phyloP scores from a whole-genome alignment of 176 grass and related monocot species.

The Poa annua region DNA sequence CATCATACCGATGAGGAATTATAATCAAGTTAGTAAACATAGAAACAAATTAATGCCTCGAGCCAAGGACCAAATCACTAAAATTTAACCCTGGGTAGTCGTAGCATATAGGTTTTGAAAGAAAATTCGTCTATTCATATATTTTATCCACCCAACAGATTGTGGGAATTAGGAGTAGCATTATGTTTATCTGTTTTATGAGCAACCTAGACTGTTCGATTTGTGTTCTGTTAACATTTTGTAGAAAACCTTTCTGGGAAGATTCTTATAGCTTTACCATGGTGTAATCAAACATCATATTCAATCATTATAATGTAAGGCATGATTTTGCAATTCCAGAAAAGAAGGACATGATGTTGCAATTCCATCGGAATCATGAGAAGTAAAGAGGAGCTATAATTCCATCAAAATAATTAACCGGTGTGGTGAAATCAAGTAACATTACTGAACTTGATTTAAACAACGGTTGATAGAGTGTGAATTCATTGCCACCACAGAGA shows the following conservation, averaged over 20 bases:
- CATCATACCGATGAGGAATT: conserved; percentile 19
- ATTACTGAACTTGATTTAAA: neutral
- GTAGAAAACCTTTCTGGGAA: neutral
- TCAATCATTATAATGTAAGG: neutral
- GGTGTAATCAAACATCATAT: neutral
- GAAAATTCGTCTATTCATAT: neutral
- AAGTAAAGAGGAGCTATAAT: neutral
- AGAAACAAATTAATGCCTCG: neutral
- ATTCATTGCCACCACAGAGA: neutral
- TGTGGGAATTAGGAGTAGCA: neutral
- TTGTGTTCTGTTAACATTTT: neutral
- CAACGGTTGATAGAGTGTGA: neutral
- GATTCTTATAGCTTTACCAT: neutral
- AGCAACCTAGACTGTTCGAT: neutral
- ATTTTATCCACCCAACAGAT: neutral
- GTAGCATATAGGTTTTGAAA: neutral
- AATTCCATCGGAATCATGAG: neutral
- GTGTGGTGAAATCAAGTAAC: no score
- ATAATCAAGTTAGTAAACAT: neutral
- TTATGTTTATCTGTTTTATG: neutral
- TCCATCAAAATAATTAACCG: no score
- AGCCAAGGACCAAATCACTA: neutral
- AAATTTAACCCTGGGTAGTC: neutral
- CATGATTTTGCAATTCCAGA: neutral
- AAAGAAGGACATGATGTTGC: no score